Base-by-base conservation (phyloP, 148 eudicot species). In the Limonium bicolor region DNA sequence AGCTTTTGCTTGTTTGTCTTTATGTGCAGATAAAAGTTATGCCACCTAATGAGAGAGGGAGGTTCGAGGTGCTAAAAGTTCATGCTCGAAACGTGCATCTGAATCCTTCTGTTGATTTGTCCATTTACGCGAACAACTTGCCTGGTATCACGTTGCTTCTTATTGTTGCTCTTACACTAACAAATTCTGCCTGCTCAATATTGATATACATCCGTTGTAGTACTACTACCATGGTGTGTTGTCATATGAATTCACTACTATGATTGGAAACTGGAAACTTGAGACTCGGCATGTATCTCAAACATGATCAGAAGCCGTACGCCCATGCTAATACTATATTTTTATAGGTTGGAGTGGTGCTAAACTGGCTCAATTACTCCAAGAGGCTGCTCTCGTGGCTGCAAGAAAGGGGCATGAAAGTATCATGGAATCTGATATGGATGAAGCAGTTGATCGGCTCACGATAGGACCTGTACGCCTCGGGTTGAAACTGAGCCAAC, bases 331-430 rank as follows among this genome's bases (percentile, higher is more conserved):
- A n/a, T n/a, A n/a, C n/a, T n/a, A n/a, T 58, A 38, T 13, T 5
- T 62, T 26, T 54, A 62, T 65, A 86, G 96, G 96, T 53, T 87
- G 96, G 96, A 59, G 70, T 12, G 96, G 96, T 51, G 94, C 94
- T 55, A 87, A 62, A 59, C 53, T 87, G 71, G 96, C 96, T 50
- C 96, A 82, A 64, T 67, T 87, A 55, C 73, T 87, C 39, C 94
- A 87, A 69, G 96, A 87, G 72, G 77, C 94, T 60, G 94, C 96
- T 65, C 74, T 87, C 53, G 86, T 87, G 50, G 96, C 96, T 26
- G 94, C 83, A 5, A 82, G 96, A 57, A 87, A 72, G 62, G 70
- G 70, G 27, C 96, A 87, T 56, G 56, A 59, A 9, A 66, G 70
- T 30, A 60, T 87, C 62, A 39, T 76, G 50, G 82, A 73, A 39